Base-by-base conservation (phyloP, 192 early-diverging fungal species). In the Coemansia sp. region DNA sequence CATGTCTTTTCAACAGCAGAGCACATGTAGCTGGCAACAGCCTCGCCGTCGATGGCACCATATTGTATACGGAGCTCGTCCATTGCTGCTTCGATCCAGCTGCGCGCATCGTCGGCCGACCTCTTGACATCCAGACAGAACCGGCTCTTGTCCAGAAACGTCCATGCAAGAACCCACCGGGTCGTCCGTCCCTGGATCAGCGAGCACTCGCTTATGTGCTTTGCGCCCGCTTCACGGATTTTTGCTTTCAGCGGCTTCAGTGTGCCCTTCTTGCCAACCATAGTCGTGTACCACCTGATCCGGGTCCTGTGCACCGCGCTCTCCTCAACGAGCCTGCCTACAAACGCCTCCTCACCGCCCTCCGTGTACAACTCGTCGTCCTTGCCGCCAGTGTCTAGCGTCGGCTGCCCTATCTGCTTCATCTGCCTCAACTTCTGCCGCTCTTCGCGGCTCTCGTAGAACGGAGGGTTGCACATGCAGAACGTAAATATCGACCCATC, bases 401-500 rank as follows among this genome's bases (percentile, higher is more conserved):
- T 71, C 27, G 55, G 42, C 0, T 59, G 53, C 1, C 66, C 61
- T 10, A 54, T 31, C 6, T 5, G 27, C 53, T 96, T 96, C n/a
- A 44, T 59, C 0, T 71, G 59, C 1, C 73, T 50, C 2, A 85
- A 73, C 13, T 66, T 65, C 20, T 80, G 58, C 11, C 88, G 84
- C 36, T 94, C 88, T 20, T 79, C 74, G 6, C 63, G 59, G 59
- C 75, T 83, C 10, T 62, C 75, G 60, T 91, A 97, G 62, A 95
- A 97, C 31, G 94, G 94, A 31, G 93, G 94, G 62, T 97, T 97
- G 69, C 92, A 95, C 90, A 97, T 93, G 37, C 84, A 85, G 57
- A 97, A 95, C 25, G 81, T 55, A 59, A 86, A 67, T 23, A 33
- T 61, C 59, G 50, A 44, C 20, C 57, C 67, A 20, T 64, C 62